Base-by-base conservation (phyloP, 129 eudicot species). In the Escallonia rubra region DNA sequence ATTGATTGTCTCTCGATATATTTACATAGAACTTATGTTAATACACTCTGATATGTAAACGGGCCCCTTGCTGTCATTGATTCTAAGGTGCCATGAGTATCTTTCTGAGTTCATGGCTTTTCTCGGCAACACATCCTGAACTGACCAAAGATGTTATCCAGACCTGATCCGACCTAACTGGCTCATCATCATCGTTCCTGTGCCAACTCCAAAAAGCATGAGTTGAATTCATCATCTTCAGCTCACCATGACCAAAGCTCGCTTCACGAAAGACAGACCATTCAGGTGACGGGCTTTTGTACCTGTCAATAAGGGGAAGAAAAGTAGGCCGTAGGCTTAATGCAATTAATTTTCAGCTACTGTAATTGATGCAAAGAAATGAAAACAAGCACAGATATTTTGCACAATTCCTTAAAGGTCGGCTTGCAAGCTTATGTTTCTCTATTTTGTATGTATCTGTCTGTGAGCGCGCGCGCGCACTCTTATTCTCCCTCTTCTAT, bases 141-240 rank as follows among this genome's bases (percentile, higher is more conserved):
- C 83, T 81, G 10, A 64, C 47, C 54, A 93, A 82, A 2, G 96
- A 86, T 69, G 91, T 84, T 57, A 93, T 73, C 96, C 96, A 93
- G 45, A 84, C 86, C 73, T 89, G 86, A 79, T 93, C 98, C n/a
- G 96, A 86, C 75, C 76, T 76, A 61, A 89, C 88, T n/a, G 86
- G 85, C 65, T 93, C 98, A 74, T 93, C 96, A 54, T 93, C 96
- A 65, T 93, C 98, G 40, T 93, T 93, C 82, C 95, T 86, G 57
- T 93, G 95, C 98, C 98, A 93, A 57, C 92, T 93, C 96, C 98
- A 93, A 60, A 71, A 84, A 8, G 98, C 96, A 77, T 93, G 95
- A 63, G 80, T 82, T 49, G 92, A 72, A 73, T 93, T 93, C 72
- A 78, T 85, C 41, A 93, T 76, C 75, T 65, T 82, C 3, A 93